These are phyloP conservation scores for Lizonia empirigonia DNA, from an alignment of 2,329 filamentous ascomycete genomes.

Conservation along the genomic window DNA sequence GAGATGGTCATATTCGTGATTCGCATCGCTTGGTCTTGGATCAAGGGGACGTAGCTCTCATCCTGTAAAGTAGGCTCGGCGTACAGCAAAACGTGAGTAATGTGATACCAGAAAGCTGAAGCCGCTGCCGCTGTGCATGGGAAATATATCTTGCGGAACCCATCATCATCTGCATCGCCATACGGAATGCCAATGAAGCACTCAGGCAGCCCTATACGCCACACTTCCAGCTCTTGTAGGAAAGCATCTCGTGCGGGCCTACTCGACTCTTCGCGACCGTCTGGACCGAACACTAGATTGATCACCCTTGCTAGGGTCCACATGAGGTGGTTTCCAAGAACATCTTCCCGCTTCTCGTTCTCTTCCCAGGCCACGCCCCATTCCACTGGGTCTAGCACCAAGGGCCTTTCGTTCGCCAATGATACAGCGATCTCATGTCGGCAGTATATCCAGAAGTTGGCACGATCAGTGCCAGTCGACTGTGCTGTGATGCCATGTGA, in stretches of 20 bases:
- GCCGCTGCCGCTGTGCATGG: constrained; percentile 38
- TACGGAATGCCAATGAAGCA: constrained; percentile 42
- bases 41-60: constrained; percentile 29
- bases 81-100: constrained; percentile 40
- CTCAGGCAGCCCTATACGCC: constrained; percentile 34
- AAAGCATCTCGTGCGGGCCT: constrained; percentile 29
- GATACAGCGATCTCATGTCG: constrained; percentile 43
- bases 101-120: constrained; percentile 43
- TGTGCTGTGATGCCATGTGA: constrained; percentile 35
- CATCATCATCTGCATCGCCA: constrained; percentile 39
- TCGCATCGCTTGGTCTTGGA: constrained; percentile 40
- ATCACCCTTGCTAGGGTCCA: constrained; percentile 43
- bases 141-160: constrained; percentile 41
- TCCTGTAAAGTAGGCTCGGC: constrained; percentile 39
- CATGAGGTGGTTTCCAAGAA: constrained; percentile 39
- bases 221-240: constrained; percentile 36
- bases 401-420: constrained; percentile 35
- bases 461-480: constrained; percentile 35
- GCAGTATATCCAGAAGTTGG: constrained; percentile 46
- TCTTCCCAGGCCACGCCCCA: constrained; percentile 41
- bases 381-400: constrained; percentile 37
- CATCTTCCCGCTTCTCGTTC: constrained; percentile 39
- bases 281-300: constrained; percentile 35
- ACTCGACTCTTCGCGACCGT: constrained; percentile 21
- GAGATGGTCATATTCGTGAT: constrained; percentile 41